Evolutionary conservation across 352 stramenopile genomes (phyloP).

Genomic region (Globisporangium iwayamae): DNA sequence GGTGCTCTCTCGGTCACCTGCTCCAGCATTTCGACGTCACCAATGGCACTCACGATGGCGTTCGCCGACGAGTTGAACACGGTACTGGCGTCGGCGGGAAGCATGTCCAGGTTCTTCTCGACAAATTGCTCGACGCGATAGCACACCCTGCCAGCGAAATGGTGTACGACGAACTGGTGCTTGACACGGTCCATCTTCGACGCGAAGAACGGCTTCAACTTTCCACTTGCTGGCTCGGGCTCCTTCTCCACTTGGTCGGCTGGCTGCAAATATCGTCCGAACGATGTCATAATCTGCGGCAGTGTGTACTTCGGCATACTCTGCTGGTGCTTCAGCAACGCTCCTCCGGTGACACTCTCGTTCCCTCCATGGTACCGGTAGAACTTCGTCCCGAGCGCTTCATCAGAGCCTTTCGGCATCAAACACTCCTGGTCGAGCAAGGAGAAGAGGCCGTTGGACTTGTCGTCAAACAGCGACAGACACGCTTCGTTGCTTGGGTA

Average conservation of each 20-base stretch:
- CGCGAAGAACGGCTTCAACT: constrained; percentile 59
- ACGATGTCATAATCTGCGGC: constrained; percentile 59
- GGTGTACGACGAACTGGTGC: constrained; percentile 74
- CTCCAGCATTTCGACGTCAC: constrained; percentile 48
- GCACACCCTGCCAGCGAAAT: constrained; percentile 76
- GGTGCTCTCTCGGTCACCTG: constrained; percentile 18
- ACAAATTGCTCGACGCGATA: constrained; percentile 82
- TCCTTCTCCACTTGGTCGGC: constrained; percentile 39
- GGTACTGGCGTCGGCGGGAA: constrained; percentile 58
- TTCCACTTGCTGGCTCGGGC: constrained; percentile 17
- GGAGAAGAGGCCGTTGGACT: constrained; percentile 73
- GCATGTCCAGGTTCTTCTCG: constrained; percentile 83
- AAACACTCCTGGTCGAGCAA: constrained; percentile 82
- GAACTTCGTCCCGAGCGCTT: constrained; percentile 75
- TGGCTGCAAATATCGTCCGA: constrained; percentile 63
- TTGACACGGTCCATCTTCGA: constrained; percentile 85
- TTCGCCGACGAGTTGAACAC: constrained; percentile 62
- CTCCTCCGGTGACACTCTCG: constrained; percentile 20
- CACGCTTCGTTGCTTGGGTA: constrained; percentile 83
- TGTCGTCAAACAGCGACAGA: constrained; percentile 79
- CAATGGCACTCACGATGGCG: constrained; percentile 56
- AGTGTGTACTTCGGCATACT: constrained; percentile 45
- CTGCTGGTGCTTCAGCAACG: constrained; percentile 29
- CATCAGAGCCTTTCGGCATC: constrained; percentile 81
- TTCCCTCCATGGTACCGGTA: constrained; percentile 64